Evolutionary conservation across 2,329 filamentous ascomycete genomes (phyloP).

Genomic region (Hypoxylon sp.): DNA sequence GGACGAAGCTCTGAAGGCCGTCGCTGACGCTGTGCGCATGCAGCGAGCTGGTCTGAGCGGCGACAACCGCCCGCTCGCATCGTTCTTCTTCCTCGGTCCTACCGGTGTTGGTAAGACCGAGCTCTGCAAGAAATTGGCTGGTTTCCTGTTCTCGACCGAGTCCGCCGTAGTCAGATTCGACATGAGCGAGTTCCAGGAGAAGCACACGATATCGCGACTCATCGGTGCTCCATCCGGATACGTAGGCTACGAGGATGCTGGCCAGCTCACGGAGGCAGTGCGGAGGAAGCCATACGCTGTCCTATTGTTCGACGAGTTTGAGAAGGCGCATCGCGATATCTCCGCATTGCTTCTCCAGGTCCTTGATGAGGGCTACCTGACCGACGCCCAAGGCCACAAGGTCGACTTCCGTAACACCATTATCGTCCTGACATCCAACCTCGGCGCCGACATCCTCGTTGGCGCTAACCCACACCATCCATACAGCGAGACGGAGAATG

Average conservation of each 20-base stretch:
- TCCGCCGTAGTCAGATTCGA: constrained; percentile 93
- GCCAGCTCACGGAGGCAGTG: constrained; percentile 95
- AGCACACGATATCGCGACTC: constrained; percentile 92
- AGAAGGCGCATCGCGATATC: constrained; percentile 97
- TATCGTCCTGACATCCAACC: constrained; percentile 95
- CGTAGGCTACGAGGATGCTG: constrained; percentile 96
- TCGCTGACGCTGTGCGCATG: constrained; percentile 93
- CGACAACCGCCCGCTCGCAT: constrained; percentile 91
- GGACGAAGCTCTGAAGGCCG: constrained; percentile 91
- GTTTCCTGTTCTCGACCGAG: constrained; percentile 93
- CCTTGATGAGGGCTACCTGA: constrained; percentile 95
- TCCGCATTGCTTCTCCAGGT: constrained; percentile 93
- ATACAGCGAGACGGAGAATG: constrained; percentile 73
- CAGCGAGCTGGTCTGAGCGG: constrained; percentile 93
- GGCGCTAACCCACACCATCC: constrained; percentile 77
- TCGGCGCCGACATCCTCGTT: constrained; percentile 92
- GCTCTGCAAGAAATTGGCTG: constrained; percentile 94
- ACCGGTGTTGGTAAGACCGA: constrained; percentile 98
- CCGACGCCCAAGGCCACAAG: constrained; percentile 95
- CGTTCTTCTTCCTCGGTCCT: constrained; percentile 97
- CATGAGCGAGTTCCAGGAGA: constrained; percentile 98
- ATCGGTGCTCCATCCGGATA: constrained; percentile 96
- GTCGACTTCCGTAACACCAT: constrained; percentile 97
- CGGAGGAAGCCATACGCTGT: constrained; percentile 96
- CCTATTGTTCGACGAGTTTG: constrained; percentile 95